Evolutionary conservation across 805 yeast species (phyloP).

Genomic region (Peterozyma toletana): DNA sequence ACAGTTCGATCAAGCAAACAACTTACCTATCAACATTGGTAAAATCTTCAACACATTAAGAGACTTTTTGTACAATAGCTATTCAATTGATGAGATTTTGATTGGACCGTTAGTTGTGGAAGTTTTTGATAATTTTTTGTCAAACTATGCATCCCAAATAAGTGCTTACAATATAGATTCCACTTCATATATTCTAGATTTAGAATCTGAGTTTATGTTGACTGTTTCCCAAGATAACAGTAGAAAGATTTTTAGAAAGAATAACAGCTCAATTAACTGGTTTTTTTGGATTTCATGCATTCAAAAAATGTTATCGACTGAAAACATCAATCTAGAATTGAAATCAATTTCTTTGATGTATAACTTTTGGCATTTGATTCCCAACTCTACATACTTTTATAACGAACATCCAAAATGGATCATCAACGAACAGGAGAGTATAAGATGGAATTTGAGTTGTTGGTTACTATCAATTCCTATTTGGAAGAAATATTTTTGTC

Average conservation of each 20-base stretch:
- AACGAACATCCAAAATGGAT: slow-evolving; percentile 29
- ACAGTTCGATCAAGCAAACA: slow-evolving; percentile 4
- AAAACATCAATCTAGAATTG: slow-evolving; percentile 54
- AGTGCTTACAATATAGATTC: slow-evolving; percentile 30
- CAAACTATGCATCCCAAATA: slow-evolving; percentile 25
- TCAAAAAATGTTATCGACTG: slow-evolving; percentile 52
- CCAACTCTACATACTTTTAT: slow-evolving; percentile 17
- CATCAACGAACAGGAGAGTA: slow-evolving; percentile 26
- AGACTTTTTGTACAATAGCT: slow-evolving; percentile 24
- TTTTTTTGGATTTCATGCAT: slow-evolving; percentile 64
- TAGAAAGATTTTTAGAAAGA: slow-evolving; percentile 1
- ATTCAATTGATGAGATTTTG: slow-evolving; percentile 19
- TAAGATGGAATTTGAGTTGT: slow-evolving; percentile 39
- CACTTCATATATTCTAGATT: slow-evolving; percentile 31
- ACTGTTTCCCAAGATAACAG: slow-evolving; percentile 6
- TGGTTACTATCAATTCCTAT: slow-evolving; percentile 45
- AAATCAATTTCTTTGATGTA: slow-evolving; percentile 61
- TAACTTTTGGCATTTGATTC: slow-evolving; percentile 68
- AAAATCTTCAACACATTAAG: slow-evolving; percentile 26
- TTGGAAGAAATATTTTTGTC: slow-evolving; percentile 59
- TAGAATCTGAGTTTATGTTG: slow-evolving; percentile 26
- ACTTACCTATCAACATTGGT: slow-evolving; percentile 15
- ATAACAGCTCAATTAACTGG: slow-evolving; percentile 46
- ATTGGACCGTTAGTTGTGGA: slow-evolving; percentile 11
- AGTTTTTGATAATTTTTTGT: slow-evolving; percentile 26